Percentiles rank a stretch among this genome's conserved stretches.
phyloP scores from a whole-genome alignment of 371 early-diverging fungal genomes.

The Gilbertella persicaria region DNA sequence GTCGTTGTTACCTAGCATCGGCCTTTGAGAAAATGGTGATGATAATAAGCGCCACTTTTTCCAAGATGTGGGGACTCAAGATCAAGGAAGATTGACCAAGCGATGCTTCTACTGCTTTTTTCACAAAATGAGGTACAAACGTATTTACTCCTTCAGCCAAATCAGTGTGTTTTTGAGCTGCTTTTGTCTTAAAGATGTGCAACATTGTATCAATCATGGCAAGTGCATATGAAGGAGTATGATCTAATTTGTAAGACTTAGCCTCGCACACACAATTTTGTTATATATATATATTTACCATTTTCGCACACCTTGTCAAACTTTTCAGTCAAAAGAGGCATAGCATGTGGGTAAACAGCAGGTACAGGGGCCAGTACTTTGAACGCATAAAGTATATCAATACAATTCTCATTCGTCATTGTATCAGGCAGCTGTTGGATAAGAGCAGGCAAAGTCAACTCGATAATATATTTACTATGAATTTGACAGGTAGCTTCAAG shows the following conservation, averaged over 20 bases:
- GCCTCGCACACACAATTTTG: not conserved
- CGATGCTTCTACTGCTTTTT: conserved; percentile 47
- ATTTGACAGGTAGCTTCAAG: conserved; percentile 25
- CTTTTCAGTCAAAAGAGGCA: conserved; percentile 33
- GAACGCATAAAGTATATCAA: conserved; percentile 28
- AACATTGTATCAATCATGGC: conserved; percentile 48
- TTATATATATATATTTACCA: conserved; percentile 17
- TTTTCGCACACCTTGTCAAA: conserved; percentile 36
- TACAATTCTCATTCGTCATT: conserved; percentile 16
- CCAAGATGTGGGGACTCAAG: conserved; percentile 34
- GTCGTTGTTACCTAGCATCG: conserved; percentile 38
- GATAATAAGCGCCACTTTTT: conserved; percentile 46
- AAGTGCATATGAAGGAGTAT: conserved; percentile 37
- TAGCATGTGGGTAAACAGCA: conserved; percentile 28
- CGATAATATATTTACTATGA: conserved; percentile 28
- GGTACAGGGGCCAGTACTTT: conserved; percentile 28
- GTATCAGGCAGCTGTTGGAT: conserved; percentile 30
- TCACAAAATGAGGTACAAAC: conserved; percentile 50
- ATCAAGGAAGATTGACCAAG: conserved; percentile 31
- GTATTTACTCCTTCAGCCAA: conserved; percentile 46
- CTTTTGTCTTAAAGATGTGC: conserved; percentile 45
- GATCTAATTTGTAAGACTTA: conserved; percentile 15
- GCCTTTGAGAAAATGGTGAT: conserved; percentile 49
- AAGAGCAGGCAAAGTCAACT: conserved; percentile 38
- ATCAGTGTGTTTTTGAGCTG: conserved; percentile 43